Evolutionary conservation across 2,329 filamentous ascomycete genomes (phyloP), one percentile per base, ranked within the genome.

Genomic region (Domatiomyces catenatus): DNA sequence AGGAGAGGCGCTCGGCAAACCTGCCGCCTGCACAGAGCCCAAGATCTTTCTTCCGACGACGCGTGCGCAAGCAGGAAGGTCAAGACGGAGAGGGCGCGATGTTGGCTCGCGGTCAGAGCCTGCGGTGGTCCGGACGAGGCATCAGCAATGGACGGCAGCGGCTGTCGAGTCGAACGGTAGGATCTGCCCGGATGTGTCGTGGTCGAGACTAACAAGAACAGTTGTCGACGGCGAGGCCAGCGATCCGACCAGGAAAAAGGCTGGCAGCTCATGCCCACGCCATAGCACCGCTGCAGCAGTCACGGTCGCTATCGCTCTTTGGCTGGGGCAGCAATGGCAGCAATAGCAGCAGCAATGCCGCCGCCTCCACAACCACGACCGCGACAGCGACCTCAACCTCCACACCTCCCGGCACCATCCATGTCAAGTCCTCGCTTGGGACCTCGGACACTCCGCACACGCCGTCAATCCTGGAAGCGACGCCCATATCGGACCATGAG

Each of bases 261-360:
- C 32, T 5, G 10, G 4, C 10, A 39, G 10, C 3, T 4, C 32
- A 15, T 15, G 2, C 1, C 32, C 32, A 39, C 32, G 10, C 10
- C 32, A 39, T 39, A 15, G 48, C 42, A 6, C 22, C 46, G 12
- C 36, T 48, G 8, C 53, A 55, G 28, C 57, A 59, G 43, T 50
- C 48, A 6, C 54, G 57, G 28, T 53, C 53, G 17, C 44, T 59
- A 17, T 59, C 57, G 4, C 43, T 59, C 12, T 59, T 56, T 48
- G 51, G 53, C 28, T 58, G 55, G 51, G 10, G 28, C 28, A 32
- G 28, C 28, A 32, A 2, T 12, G 28, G 45, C 39, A 24, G 15
- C 36, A 18, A 45, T 49, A 17, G 46, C 51, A 15, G 12, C 48
- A 18, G 39, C 42, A 18, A 36, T 26, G 45, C 8, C 49, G 18